Evolutionary conservation across 352 stramenopile genomes (phyloP).

Genomic region (Pythium pyrilobum): DNA sequence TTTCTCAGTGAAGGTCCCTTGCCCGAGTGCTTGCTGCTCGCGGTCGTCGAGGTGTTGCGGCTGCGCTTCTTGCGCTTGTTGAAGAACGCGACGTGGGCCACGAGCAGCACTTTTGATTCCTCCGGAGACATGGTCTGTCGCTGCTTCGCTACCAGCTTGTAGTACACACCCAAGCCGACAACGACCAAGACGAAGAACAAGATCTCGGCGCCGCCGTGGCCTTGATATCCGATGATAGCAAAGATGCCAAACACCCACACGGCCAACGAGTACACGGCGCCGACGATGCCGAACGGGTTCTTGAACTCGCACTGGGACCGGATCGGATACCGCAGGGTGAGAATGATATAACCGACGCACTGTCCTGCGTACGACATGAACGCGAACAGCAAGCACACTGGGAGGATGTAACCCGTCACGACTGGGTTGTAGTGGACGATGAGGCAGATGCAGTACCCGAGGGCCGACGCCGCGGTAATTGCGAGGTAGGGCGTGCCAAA

Average conservation of each 20-base stretch:
- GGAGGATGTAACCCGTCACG: constrained; percentile 6
- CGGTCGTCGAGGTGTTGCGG: too few species aligned
- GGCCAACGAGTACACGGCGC: constrained; percentile 6
- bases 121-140: constrained; percentile 21
- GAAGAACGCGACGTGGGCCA: constrained; percentile 15
- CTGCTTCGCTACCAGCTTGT: constrained; percentile 9
- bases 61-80: constrained; percentile 14
- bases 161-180: constrained; percentile 7
- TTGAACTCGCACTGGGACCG: constrained; percentile 13
- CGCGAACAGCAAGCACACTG: constrained; percentile 4
- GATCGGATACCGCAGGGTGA: constrained; percentile 3
- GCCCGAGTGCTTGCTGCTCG: too few species aligned
- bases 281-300: constrained; percentile 12
- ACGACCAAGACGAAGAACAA: constrained; percentile 1
- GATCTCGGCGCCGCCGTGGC: constrained; percentile 1
- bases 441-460: constrained; percentile 7
- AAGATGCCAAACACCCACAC: constrained; percentile 14
- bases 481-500: constrained; percentile 7
- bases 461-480: not conserved
- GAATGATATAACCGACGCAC: constrained; percentile 15
- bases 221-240: too few species aligned
- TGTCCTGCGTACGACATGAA: constrained; percentile 20
- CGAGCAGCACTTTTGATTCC: constrained; percentile 20
- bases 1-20: too few species aligned
- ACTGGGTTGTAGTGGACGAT: not conserved